phyloP scores from a whole-genome alignment of 202 grass and related monocot genomes.

The Zoysia matrella region DNA sequence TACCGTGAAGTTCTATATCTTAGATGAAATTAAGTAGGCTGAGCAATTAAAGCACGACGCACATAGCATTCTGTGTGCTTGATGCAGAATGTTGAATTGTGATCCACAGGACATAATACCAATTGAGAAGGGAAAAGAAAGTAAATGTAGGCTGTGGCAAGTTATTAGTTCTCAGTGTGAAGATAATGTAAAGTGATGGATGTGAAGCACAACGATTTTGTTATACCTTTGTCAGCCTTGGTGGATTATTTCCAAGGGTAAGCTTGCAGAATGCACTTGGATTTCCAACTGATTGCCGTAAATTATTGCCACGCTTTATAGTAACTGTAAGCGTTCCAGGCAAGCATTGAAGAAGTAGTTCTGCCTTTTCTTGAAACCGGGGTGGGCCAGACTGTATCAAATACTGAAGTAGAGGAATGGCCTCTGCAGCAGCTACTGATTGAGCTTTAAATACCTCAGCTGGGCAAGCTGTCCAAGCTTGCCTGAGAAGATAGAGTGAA shows the following conservation, averaged over 20 bases:
- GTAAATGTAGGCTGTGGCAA: constrained; percentile 19
- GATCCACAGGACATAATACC: background rate
- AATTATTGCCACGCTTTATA: constrained; percentile 94
- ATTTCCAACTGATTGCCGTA: constrained; percentile 97
- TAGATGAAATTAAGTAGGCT: background rate
- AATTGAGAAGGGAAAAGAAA: constrained; percentile 5
- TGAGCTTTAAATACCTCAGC: constrained; percentile 99
- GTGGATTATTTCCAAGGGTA: constrained; percentile 94
- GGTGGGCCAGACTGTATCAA: constrained; percentile 99
- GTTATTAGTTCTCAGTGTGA: constrained; percentile 1
- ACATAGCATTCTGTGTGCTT: background rate
- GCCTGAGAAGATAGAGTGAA: constrained; percentile 92
- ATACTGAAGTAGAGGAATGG: constrained; percentile 97
- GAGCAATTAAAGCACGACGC: background rate
- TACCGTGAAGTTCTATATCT: background rate
- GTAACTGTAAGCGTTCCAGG: constrained; percentile 95
- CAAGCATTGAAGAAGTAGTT: constrained; percentile 94
- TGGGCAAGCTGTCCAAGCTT: constrained; percentile 97
- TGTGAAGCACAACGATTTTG: constrained; percentile 22
- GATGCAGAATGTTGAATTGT: background rate
- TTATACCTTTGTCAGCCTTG: constrained; percentile 92
- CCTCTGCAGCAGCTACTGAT: constrained; percentile 96
- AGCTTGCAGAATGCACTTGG: constrained; percentile 97
- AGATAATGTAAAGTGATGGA: constrained; percentile 7
- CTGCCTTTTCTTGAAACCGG: constrained; percentile 97